Percentiles rank a stretch among this genome's conserved stretches.
These are phyloP conservation scores for Exidia glandulosa DNA, from an alignment of 768 basidiomycete species.

Conservation along the genomic window DNA sequence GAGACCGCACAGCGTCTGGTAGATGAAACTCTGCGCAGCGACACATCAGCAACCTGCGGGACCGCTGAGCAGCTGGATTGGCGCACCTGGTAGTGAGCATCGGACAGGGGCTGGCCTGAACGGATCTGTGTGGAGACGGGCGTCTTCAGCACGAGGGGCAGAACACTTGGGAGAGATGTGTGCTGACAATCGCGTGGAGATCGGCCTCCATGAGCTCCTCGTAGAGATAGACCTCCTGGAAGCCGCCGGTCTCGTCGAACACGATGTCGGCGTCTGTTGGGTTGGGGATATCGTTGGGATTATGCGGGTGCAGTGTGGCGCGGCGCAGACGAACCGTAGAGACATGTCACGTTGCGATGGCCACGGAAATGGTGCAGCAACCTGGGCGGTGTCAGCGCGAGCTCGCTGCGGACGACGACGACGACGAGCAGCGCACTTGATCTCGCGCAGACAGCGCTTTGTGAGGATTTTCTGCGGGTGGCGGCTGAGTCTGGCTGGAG, in stretches of 20 bases:
- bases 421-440: slow-evolving; percentile 55
- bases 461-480: slow-evolving; percentile 57
- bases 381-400: slow-evolving; percentile 27
- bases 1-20: slow-evolving; percentile 35
- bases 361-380: slow-evolving; percentile 95
- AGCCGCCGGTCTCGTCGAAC: slow-evolving; percentile 80
- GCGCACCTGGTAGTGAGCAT: slow-evolving; percentile 25
- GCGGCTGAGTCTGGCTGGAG: slow-evolving; percentile 3
- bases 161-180: slow-evolving; percentile 17
- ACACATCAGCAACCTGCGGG: neutral
- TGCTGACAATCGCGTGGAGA: slow-evolving; percentile 88
- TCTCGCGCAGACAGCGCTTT: slow-evolving; percentile 91
- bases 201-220: slow-evolving; percentile 99
- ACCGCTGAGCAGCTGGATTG: neutral
- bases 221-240: slow-evolving; percentile 93
- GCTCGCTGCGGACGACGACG: neutral
- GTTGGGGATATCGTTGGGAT: slow-evolving; percentile 33
- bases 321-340: neutral
- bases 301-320: neutral
- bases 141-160: neutral
- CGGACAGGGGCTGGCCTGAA: slow-evolving; percentile 26
- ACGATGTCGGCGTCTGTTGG: slow-evolving; percentile 99
- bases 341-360: slow-evolving; percentile 79
- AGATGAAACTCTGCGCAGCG: slow-evolving; percentile 26
- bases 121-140: slow-evolving; percentile 9